Base-by-base conservation (phyloP, 2,329 filamentous ascomycete genomes). In the Cladosporium sp. region DNA sequence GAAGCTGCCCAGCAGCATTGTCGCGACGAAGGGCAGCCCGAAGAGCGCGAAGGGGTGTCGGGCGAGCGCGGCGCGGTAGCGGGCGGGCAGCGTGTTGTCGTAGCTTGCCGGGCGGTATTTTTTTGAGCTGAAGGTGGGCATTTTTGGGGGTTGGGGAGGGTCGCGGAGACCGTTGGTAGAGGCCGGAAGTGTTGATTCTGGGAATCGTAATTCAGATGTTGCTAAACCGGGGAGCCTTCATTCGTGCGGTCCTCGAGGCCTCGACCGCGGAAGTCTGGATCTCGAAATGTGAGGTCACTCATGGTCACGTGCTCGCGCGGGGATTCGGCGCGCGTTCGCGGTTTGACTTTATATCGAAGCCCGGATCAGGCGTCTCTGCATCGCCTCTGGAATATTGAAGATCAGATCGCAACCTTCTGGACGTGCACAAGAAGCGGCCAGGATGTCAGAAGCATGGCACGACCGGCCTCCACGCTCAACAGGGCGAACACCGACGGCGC, bases 1-100 rank as follows among this genome's bases (percentile, higher is more conserved):
- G 71, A 98, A 98, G 3, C 89, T 95, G 0, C 90, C 92, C 1
- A 86, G 89, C 22, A 98, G 82, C 66, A 98, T 95, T 54, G 95
- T 85, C 53, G 82, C 75, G 60, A 98, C 81, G 71, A 98, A 98
- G 0, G 93, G 95, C 3, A 98, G 78, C 2, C 95, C 95, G 68
- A 98, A 98, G 58, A 95, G 82, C 28, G 90, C 75, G 70, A 98
- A 98, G 1, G 93, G 95, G 63, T 87, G 89, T 65, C 80, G 85
- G 54, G 82, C 77, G 61, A 98, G 82, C 55, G 81, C 71, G 32
- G 80, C 75, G 54, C 93, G 87, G 75, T 98, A 98, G 57, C 77
- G 77, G 54, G 85, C 80, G 46, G 87, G 88, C 61, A 95, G 73
- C 9, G 80, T 82, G 70, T 83, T 83, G 58, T 81, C 73, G 57